A percentile compares a stretch with the other conserved stretches of the same genome.
Evolutionary conservation across 495 filamentous ascomycete species (phyloP).

Genomic region (Neurospora sublineolata): DNA sequence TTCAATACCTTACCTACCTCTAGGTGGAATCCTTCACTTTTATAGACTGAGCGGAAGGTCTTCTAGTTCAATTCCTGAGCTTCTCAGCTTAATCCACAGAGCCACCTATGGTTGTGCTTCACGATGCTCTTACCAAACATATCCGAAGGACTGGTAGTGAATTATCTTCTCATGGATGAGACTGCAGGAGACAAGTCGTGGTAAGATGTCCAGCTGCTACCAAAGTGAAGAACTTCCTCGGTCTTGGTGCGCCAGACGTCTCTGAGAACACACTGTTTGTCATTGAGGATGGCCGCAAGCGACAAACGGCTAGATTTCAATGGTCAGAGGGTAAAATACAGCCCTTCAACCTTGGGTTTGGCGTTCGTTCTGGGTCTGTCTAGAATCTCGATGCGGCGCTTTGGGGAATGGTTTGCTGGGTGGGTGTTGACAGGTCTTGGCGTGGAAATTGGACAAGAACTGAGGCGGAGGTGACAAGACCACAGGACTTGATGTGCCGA

Average conservation of each 20-base stretch:
- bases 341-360: not conserved
- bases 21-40: not conserved
- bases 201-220: not conserved
- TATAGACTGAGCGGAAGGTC: not conserved
- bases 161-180: not conserved
- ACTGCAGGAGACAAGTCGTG: not conserved
- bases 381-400: not conserved
- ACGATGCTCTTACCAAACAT: not conserved
- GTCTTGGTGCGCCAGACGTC: not conserved
- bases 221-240: not conserved
- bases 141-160: not conserved
- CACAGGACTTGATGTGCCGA: not conserved
- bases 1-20: not conserved
- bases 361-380: not conserved
- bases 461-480: not conserved
- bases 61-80: not conserved
- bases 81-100: not conserved
- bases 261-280: not conserved
- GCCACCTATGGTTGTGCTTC: not conserved
- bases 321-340: not conserved
- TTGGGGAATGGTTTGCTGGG: not conserved
- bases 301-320: not conserved
- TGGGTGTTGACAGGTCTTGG: not conserved
- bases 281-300: not conserved
- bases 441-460: not conserved